Conservation (phyloP, 768 basidiomycete genomes). For the Neoboletus magnificus region DNA sequence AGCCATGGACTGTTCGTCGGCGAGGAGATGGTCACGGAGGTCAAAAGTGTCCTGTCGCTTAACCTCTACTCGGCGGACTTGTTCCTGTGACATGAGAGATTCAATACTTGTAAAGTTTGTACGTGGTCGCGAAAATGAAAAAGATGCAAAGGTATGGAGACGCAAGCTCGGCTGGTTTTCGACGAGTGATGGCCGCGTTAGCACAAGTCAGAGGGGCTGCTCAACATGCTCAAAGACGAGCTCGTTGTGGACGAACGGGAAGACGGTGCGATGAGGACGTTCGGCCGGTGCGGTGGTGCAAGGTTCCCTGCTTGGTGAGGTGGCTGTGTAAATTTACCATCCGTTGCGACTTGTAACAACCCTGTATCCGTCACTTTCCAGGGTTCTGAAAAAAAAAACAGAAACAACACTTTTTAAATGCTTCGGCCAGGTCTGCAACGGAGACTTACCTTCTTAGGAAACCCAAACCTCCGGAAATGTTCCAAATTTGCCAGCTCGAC, state of each 20-base stretch:
- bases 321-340: conserved; percentile 17
- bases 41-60: conserved; percentile 66
- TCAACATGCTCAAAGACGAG: conserved; percentile 21
- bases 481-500: not conserved
- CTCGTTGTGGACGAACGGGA: conserved; percentile 4
- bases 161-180: not conserved
- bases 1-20: conserved; percentile 50
- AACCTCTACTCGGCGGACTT: conserved; percentile 13
- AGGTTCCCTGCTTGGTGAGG: not conserved
- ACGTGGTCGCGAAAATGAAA: conserved; percentile 2
- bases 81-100: conserved; percentile 30
- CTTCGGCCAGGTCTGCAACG: not conserved
- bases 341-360: not conserved
- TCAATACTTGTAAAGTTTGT: conserved; percentile 2
- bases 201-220: not conserved
- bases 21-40: conserved; percentile 59
- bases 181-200: not conserved
- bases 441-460: not conserved
- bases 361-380: not conserved
- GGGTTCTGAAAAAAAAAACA: not conserved
- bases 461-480: not conserved
- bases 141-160: not conserved
- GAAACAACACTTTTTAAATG: no score
- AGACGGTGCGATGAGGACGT: not conserved
- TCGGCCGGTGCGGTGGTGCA: not conserved